These are phyloP conservation scores for Hemisphaericaspora lyxosophila DNA, from an alignment of 1,139 yeast species.

Conservation along the genomic window DNA sequence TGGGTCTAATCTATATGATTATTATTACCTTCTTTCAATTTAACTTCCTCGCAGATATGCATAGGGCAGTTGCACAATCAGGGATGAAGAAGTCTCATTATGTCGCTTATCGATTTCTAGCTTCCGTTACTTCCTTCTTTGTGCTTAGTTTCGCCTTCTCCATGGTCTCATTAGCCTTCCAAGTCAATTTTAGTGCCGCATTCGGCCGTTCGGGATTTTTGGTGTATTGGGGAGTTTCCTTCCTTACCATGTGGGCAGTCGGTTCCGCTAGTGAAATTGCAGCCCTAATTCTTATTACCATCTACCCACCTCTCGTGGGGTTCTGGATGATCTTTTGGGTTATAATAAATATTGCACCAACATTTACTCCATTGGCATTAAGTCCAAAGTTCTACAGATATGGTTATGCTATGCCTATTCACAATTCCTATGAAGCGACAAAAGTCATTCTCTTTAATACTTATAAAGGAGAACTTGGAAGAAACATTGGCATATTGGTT, in stretches of 20 bases:
- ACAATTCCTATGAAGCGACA: constrained; percentile 35
- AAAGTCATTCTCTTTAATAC: constrained; percentile 38
- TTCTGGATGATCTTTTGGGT: constrained; percentile 46
- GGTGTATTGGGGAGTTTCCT: constrained; percentile 44
- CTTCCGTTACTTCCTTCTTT: constrained; percentile 33
- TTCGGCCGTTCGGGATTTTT: constrained; percentile 44
- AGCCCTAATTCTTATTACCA: constrained; percentile 29
- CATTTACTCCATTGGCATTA: constrained; percentile 37
- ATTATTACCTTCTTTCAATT: constrained; percentile 64
- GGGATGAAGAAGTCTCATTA: constrained; percentile 32
- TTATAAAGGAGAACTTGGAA: constrained; percentile 35
- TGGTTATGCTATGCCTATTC: constrained; percentile 40
- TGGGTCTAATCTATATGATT: constrained; percentile 73
- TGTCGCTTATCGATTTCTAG: constrained; percentile 29
- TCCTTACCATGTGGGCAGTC: constrained; percentile 42
- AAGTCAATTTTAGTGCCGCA: constrained; percentile 38
- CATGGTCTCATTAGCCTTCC: constrained; percentile 43
- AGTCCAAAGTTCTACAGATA: constrained; percentile 32
- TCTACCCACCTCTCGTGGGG: constrained; percentile 40
- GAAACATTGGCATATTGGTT: constrained; percentile 32
- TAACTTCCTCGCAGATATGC: constrained; percentile 56
- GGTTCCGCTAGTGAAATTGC: constrained; percentile 40
- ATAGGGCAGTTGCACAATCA: constrained; percentile 41
- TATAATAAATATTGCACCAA: constrained; percentile 36
- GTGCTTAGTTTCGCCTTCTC: constrained; percentile 39